A percentile compares a stretch with the other conserved stretches of the same genome.
These are phyloP conservation scores for Pythium aphanidermatum DNA, from an alignment of 352 stramenopile species.

Conservation along the genomic window DNA sequence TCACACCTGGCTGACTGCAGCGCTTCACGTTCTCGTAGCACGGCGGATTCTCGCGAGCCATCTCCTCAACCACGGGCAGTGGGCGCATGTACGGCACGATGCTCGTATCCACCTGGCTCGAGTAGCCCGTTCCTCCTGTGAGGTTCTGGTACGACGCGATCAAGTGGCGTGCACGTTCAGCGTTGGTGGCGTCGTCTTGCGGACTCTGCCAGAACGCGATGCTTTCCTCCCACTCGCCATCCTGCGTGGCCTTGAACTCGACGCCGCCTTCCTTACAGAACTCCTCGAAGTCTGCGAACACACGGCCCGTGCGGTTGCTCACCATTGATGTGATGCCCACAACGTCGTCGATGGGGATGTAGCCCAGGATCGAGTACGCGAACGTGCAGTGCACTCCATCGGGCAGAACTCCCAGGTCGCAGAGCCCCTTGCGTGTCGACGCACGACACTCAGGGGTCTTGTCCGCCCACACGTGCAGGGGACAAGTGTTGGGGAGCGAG, in stretches of 20 bases:
- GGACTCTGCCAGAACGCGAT: slow-evolving; percentile 28
- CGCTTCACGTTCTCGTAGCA: slow-evolving; percentile 28
- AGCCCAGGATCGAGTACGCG: slow-evolving; percentile 26
- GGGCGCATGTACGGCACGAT: slow-evolving; percentile 16
- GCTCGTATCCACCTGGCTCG: slow-evolving; percentile 6
- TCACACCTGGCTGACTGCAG: slow-evolving; percentile 1
- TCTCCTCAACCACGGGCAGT: slow-evolving; percentile 18
- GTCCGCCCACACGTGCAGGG: slow-evolving; percentile 36
- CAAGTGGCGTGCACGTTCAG: slow-evolving; percentile 10
- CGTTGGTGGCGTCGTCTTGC: slow-evolving; percentile 18
- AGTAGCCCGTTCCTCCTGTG: slow-evolving; percentile 1
- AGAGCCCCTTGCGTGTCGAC: slow-evolving; percentile 17
- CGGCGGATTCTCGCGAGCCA: slow-evolving; percentile 22
- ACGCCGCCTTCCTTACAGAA: slow-evolving; percentile 23
- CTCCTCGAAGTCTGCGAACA: slow-evolving; percentile 18
- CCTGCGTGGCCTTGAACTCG: slow-evolving; percentile 21
- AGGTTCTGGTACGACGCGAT: slow-evolving; percentile 22
- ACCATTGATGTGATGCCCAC: slow-evolving; percentile 33
- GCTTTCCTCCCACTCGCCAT: slow-evolving; percentile 10
- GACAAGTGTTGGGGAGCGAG: slow-evolving; percentile 74
- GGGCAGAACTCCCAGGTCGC: slow-evolving; percentile 13
- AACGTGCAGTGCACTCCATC: slow-evolving; percentile 33
- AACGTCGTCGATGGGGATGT: slow-evolving; percentile 27
- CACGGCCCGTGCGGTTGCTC: slow-evolving; percentile 8
- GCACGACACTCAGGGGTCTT: slow-evolving; percentile 20